These are phyloP conservation scores for Vigna trinervia DNA, from an alignment of 306 rosid species.

Conservation along the genomic window DNA sequence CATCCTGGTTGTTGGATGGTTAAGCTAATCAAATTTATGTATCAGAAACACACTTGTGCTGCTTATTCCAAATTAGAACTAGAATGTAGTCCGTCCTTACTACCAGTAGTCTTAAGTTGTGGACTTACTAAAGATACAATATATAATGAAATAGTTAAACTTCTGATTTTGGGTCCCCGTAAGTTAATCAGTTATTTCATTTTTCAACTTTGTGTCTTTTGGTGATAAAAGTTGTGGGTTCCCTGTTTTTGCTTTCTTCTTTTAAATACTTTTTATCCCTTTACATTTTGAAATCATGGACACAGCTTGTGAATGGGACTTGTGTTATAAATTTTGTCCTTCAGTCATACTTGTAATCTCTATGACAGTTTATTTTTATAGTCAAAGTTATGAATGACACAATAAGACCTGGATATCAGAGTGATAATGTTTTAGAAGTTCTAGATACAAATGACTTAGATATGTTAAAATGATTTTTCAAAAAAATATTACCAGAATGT, in stretches of 20 bases:
- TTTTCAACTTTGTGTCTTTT: neutral
- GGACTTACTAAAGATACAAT: neutral
- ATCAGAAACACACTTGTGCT: neutral
- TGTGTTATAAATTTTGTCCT: neutral
- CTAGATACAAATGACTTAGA: neutral
- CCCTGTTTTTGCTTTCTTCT: neutral
- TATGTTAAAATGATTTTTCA: neutral
- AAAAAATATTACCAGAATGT: neutral
- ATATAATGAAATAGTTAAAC: neutral
- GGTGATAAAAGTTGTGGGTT: neutral
- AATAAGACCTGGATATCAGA: neutral
- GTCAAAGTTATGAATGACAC: neutral
- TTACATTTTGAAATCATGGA: neutral
- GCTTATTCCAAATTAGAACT: conserved; percentile 5
- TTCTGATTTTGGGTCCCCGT: conserved; percentile 4
- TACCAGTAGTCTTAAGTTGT: neutral
- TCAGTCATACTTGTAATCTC: neutral
- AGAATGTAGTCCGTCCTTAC: neutral
- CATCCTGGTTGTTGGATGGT: neutral
- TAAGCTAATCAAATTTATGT: neutral
- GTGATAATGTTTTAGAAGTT: neutral
- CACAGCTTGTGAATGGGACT: neutral
- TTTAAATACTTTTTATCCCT: neutral
- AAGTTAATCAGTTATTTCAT: conserved; percentile 9
- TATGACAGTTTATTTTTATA: neutral